These are phyloP conservation scores for Kazachstania sp. DNA, from an alignment of 1,139 yeast genomes.

Conservation along the genomic window DNA sequence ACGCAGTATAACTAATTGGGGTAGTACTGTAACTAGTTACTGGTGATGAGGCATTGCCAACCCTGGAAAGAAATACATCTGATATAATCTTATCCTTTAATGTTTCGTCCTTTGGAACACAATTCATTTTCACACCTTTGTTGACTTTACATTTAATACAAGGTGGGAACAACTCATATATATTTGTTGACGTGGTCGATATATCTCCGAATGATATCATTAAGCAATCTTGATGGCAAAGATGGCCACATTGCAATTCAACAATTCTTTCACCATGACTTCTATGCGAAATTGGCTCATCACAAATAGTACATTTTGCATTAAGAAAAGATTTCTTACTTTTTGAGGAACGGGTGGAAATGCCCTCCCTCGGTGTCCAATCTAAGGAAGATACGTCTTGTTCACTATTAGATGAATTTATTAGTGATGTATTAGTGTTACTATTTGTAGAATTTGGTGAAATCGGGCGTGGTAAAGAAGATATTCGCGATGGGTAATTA, in stretches of 20 bases:
- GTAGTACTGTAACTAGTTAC: background rate
- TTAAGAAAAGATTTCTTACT: slow-evolving; percentile 24
- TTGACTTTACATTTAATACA: slow-evolving; percentile 20
- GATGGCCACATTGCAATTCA: slow-evolving; percentile 28
- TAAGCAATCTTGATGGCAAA: slow-evolving; percentile 29
- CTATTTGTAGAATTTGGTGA: background rate
- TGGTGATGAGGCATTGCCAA: background rate
- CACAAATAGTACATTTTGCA: slow-evolving; percentile 28
- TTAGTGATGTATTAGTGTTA: background rate
- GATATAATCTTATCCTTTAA: slow-evolving; percentile 21
- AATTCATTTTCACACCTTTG: slow-evolving; percentile 10
- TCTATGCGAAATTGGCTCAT: slow-evolving; percentile 27
- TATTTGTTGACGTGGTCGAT: slow-evolving; percentile 7
- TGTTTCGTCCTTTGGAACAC: slow-evolving; percentile 25
- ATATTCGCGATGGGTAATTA: background rate
- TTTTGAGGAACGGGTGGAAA: background rate
- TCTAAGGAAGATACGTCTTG: background rate
- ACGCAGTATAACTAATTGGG: background rate
- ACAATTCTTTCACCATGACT: slow-evolving; percentile 27
- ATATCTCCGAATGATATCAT: slow-evolving; percentile 18
- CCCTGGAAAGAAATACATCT: slow-evolving; percentile 10
- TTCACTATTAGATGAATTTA: background rate
- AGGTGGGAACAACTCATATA: slow-evolving; percentile 22
- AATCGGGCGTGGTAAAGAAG: background rate
- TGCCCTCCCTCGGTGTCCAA: slow-evolving; percentile 4